phyloP scores from a whole-genome alignment of 208 protist genomes.

The Tetramitus jugosus region DNA sequence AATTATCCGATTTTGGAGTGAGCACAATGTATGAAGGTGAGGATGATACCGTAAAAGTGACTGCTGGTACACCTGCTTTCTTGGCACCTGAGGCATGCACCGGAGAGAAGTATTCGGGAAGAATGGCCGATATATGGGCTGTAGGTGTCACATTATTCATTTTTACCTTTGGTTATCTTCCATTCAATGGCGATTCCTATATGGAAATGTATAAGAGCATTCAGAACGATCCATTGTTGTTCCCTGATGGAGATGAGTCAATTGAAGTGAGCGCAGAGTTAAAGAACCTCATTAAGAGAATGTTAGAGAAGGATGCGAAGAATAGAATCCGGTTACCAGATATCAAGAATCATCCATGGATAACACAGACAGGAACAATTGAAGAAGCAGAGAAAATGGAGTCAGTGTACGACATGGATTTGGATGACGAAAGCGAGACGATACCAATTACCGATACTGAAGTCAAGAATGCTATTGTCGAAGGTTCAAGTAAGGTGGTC shows the following conservation, averaged over 20 bases:
- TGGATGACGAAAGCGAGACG: neutral
- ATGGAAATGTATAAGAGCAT: constrained; percentile 39
- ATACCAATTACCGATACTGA: neutral
- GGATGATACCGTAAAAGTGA: constrained; percentile 33
- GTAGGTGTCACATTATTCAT: constrained; percentile 74
- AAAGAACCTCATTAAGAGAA: constrained; percentile 45
- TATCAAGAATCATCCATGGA: constrained; percentile 16
- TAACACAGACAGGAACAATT: neutral
- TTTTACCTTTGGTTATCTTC: constrained; percentile 55
- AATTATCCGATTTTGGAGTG: constrained; percentile 52
- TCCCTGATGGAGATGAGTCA: constrained; percentile 30
- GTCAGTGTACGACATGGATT: neutral
- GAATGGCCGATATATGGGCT: constrained; percentile 72
- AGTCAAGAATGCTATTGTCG: neutral
- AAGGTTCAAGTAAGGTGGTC: neutral
- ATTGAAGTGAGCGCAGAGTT: constrained; percentile 37
- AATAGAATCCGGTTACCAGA: constrained; percentile 37
- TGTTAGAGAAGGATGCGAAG: constrained; percentile 53
- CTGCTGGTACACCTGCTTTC: constrained; percentile 65
- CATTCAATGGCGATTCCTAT: constrained; percentile 41
- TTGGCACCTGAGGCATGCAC: constrained; percentile 57
- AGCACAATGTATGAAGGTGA: constrained; percentile 38
- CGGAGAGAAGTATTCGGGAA: constrained; percentile 41
- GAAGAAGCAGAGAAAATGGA: neutral
- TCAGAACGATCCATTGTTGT: constrained; percentile 37